phyloP scores from a whole-genome alignment of 2,329 filamentous ascomycete species.

The Dactylella cylindrospora region DNA sequence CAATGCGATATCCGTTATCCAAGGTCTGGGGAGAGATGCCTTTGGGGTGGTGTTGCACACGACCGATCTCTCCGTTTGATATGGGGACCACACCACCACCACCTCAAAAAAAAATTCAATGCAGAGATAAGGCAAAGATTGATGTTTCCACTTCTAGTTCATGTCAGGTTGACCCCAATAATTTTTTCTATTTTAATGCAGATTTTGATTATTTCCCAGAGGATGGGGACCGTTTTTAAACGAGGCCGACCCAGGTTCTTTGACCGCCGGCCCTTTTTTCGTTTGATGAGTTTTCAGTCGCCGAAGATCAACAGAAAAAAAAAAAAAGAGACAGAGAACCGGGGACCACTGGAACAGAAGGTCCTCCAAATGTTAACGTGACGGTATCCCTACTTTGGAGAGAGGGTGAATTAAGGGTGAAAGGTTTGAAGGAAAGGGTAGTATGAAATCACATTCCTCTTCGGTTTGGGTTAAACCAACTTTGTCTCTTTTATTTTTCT shows the following conservation, averaged over 20 bases:
- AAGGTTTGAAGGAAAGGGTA: conserved; percentile 13
- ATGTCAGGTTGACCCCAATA: too few species aligned
- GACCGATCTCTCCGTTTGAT: conserved; percentile 36
- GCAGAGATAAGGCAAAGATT: conserved; percentile 31
- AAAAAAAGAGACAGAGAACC: too few species aligned
- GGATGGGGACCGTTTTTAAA: conserved; percentile 34
- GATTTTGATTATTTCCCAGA: conserved; percentile 6
- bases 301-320: conserved; percentile 40
- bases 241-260: too few species aligned
- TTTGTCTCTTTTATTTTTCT: conserved; percentile 20
- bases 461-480: conserved; percentile 41
- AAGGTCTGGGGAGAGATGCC: too few species aligned
- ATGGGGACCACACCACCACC: not conserved
- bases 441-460: conserved; percentile 44
- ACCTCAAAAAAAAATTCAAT: conserved; percentile 16
- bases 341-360: conserved; percentile 33
- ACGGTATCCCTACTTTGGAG: conserved; percentile 40
- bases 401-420: conserved; percentile 40
- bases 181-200: conserved; percentile 25
- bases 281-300: conserved; percentile 44
- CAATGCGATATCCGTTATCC: too few species aligned
- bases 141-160: conserved; percentile 27
- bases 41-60: conserved; percentile 41
- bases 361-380: not conserved
- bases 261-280: too few species aligned